Conservation (phyloP, 2,329 filamentous ascomycete species). For the Stagonosporopsis vannaccii region DNA sequence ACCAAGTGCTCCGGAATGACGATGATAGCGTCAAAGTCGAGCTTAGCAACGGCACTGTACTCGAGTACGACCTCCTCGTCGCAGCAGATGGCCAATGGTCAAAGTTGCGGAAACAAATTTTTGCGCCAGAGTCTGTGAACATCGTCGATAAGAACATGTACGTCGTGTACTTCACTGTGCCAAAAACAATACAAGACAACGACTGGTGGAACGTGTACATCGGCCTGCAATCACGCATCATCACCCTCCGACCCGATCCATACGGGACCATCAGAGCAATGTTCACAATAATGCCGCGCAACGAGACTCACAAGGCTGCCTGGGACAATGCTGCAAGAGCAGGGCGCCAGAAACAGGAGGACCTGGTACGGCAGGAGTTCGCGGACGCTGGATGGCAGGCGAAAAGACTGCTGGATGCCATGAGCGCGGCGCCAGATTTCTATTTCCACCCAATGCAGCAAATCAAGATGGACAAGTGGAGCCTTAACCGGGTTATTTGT, state of each 20-base stretch:
- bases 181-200: conserved; percentile 41
- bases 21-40: conserved; percentile 46
- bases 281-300: conserved; percentile 45
- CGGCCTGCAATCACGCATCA: conserved; percentile 43
- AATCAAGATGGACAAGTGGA: conserved; percentile 56
- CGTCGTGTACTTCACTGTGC: conserved; percentile 50
- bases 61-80: conserved; percentile 61
- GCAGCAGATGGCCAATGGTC: conserved; percentile 65
- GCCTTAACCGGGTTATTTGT: conserved; percentile 57
- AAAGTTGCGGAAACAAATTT: conserved; percentile 45
- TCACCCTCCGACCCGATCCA: conserved; percentile 33
- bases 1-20: conserved; percentile 45
- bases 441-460: conserved; percentile 56
- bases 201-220: conserved; percentile 48
- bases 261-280: conserved; percentile 42
- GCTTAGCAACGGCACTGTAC: conserved; percentile 55
- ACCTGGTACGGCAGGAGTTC: conserved; percentile 46
- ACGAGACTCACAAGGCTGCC: conserved; percentile 23
- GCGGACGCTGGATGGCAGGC: conserved; percentile 56
- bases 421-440: conserved; percentile 55
- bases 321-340: conserved; percentile 37
- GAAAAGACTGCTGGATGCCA: conserved; percentile 51
- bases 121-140: conserved; percentile 29
- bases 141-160: conserved; percentile 32
- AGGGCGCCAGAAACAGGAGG: conserved; percentile 48